A percentile compares a stretch with the other conserved stretches of the same genome.
Evolutionary conservation across 257 asterid genomes (phyloP).

Genomic region (Nyctanthes arbortristis): DNA sequence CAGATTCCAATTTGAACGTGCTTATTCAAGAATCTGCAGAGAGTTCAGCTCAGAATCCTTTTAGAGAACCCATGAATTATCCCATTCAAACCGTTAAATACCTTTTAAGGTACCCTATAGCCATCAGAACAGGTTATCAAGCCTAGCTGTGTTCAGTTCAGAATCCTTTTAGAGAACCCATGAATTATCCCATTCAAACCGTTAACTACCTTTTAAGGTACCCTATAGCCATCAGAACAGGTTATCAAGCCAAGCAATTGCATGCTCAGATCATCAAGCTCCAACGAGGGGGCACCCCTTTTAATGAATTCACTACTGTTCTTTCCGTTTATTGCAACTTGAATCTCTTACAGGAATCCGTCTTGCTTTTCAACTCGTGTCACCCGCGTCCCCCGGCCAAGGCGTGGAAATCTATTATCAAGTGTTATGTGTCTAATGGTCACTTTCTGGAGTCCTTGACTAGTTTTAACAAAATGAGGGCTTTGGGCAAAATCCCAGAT

Average conservation of each 20-base stretch:
- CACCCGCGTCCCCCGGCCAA: conserved; percentile 53
- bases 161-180: conserved; percentile 9
- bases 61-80: conserved; percentile 35
- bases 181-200: conserved; percentile 38
- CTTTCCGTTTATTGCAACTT: conserved; percentile 72
- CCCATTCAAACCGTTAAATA: conserved; percentile 29
- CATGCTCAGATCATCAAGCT: conserved; percentile 84
- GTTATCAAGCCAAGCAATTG: conserved; percentile 71
- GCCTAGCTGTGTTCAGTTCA: conserved; percentile 50
- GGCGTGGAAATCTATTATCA: conserved; percentile 81
- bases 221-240: conserved; percentile 59
- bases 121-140: conserved; percentile 64
- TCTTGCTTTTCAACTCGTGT: conserved; percentile 46
- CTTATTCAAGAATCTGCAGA: background rate
- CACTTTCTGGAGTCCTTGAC: conserved; percentile 47
- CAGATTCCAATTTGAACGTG: background rate
- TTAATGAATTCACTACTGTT: conserved; percentile 35
- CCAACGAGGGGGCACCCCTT: conserved; percentile 22
- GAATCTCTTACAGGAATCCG: conserved; percentile 55
- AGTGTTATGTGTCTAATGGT: conserved; percentile 67
- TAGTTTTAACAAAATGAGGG: conserved; percentile 66
- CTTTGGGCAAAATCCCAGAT: conserved; percentile 64
- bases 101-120: conserved; percentile 41
- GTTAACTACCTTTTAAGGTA: conserved; percentile 34
- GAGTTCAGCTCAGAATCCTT: background rate